These are phyloP conservation scores for Leishmania amazonensis DNA, from an alignment of 208 protist species.

Conservation along the genomic window DNA sequence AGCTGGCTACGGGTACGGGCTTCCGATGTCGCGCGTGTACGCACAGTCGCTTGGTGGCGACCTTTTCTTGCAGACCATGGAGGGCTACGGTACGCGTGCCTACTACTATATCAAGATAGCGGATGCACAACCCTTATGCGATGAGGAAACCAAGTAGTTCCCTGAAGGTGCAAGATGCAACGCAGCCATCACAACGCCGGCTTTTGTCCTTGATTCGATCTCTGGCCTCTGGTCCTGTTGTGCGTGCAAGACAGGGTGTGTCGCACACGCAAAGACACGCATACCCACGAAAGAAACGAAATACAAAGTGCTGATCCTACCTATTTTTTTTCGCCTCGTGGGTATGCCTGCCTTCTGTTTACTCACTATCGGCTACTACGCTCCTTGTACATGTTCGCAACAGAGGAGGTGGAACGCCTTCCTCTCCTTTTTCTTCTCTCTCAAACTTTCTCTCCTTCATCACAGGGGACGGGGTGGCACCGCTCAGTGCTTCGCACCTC, in stretches of 20 bases:
- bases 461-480: not conserved
- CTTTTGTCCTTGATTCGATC: not conserved
- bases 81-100: slow-evolving; percentile 93
- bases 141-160: not conserved
- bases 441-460: not conserved
- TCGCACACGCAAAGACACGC: not conserved
- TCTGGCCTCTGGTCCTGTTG: not conserved
- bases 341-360: not conserved
- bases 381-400: not conserved
- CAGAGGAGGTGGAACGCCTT: not conserved
- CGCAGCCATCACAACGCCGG: not conserved
- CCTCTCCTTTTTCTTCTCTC: not conserved
- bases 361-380: not conserved
- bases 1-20: slow-evolving; percentile 95
- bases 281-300: not conserved
- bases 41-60: slow-evolving; percentile 94
- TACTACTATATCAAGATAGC: slow-evolving; percentile 89
- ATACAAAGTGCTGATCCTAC: not conserved
- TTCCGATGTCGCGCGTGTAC: slow-evolving; percentile 94
- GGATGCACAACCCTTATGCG: slow-evolving; percentile 1
- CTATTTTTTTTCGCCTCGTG: not conserved
- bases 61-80: slow-evolving; percentile 92
- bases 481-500: not conserved
- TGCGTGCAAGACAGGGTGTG: not conserved
- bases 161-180: not conserved